phyloP scores from a whole-genome alignment of 78 protist genomes.

The Creolimax fragrantissima region DNA sequence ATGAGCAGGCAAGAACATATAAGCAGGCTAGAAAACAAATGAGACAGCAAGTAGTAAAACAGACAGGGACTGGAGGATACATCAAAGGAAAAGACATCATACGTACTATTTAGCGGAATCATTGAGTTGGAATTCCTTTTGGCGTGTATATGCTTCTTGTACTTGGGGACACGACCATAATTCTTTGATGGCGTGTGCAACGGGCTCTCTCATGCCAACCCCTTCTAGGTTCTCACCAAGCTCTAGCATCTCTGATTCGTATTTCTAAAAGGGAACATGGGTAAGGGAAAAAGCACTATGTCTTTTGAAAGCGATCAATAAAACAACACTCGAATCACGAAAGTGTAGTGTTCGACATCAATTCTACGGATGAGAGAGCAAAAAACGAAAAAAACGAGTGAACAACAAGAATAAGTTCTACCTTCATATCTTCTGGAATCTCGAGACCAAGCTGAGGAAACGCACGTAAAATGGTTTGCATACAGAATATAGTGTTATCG shows the following conservation, averaged over 20 bases:
- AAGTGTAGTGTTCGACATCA: background rate
- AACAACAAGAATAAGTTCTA: too few species aligned
- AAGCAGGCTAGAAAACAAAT: background rate
- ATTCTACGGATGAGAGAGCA: background rate
- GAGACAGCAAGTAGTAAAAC: background rate
- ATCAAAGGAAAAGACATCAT: background rate
- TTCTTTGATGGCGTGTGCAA: conserved; percentile 35
- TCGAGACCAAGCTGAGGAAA: background rate
- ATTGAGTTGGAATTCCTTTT: conserved; percentile 72
- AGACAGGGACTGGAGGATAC: background rate
- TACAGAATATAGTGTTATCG: conserved; percentile 50
- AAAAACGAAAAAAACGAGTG: too few species aligned
- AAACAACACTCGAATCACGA: background rate
- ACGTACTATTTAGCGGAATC: conserved; percentile 77
- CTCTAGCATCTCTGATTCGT: conserved; percentile 3
- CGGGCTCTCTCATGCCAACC: background rate
- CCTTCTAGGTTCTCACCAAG: background rate
- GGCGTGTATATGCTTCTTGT: conserved; percentile 46
- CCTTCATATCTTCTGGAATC: background rate
- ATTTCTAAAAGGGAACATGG: background rate
- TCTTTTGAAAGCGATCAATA: background rate
- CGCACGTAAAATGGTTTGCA: conserved; percentile 37
- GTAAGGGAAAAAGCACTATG: background rate
- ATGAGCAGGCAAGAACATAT: background rate
- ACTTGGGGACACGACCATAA: conserved; percentile 77